Evolutionary conservation across 2,329 filamentous ascomycete genomes (phyloP), one percentile per base, ranked within the genome.

Genomic region (Didymella pomorum): DNA sequence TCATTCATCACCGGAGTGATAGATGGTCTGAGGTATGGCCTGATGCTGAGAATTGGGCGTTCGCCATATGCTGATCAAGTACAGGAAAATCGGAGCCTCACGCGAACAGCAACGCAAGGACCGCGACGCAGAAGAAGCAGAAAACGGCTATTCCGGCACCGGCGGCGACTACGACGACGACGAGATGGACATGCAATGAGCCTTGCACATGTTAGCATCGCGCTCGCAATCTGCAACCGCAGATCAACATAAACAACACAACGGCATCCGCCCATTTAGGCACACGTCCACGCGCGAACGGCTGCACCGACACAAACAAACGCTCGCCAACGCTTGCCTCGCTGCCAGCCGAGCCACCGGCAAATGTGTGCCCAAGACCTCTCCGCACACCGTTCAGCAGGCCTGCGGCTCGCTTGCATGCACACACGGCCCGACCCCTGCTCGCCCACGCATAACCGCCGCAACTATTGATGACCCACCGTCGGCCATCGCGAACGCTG

Each of bases 1-100:
- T 89, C 87, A 0, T 96, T 97, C 72, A 87, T 98, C 61, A 83
- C 87, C 1, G 91, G 91, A 1, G 92, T 97, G 2, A 89, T 98
- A 63, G 93, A 98, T 75, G 92, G 91, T 4, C 82, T 98, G 69
- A 82, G 86, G 83, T 84, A 76, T 46, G 56, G 39, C 26, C 4
- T 23, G 18, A 20, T 21, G 10, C 12, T 10, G 26, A 3, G 4
- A 12, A 11, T 18, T 2, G 12, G 18, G 9, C 18, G 10, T n/a
- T 16, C 10, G 11, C 5, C 9, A 8, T 18, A 18, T 37, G 41
- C 62, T 69, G 56, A 72, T 18, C 25, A 14, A 7, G 11, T 53
- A 41, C 62, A 86, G 93, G 70, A 93, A 87, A 80, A 86, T 98
- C 50, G 92, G 92, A 10, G 87, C 89, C 2, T 92, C 90, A 37